Conservation (phyloP, 495 filamentous ascomycete genomes). For the Talaromyces liani region DNA sequence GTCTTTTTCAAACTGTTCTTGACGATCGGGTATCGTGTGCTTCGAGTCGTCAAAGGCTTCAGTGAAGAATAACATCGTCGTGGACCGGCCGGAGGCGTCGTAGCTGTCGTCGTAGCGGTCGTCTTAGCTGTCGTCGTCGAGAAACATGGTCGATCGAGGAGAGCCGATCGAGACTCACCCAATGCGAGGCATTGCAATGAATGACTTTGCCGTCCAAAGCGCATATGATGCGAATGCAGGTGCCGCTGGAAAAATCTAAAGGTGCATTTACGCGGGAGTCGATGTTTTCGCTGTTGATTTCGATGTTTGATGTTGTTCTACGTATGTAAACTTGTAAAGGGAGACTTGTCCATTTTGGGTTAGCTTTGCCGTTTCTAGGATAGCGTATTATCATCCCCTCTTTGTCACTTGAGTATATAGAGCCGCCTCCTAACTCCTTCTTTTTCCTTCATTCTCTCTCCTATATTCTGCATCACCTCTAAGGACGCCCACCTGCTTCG, state of each 20-base stretch:
- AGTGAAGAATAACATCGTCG: neutral
- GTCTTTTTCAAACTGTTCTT: constrained; percentile 25
- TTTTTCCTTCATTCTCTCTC: too few relatives aligned
- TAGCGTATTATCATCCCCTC: too few relatives aligned
- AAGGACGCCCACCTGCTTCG: too few relatives aligned
- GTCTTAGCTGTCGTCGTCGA: neutral
- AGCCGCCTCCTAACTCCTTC: too few relatives aligned
- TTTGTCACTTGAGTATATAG: too few relatives aligned
- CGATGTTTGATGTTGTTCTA: too few relatives aligned
- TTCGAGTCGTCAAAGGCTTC: neutral
- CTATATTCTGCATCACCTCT: too few relatives aligned
- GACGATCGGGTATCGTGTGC: neutral
- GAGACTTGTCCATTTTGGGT: too few relatives aligned
- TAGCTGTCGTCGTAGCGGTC: neutral
- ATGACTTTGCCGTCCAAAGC: neutral
- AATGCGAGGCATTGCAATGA: constrained; percentile 8
- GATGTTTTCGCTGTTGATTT: neutral
- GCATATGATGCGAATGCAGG: constrained; percentile 1
- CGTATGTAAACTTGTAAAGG: too few relatives aligned
- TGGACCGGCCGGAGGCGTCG: neutral
- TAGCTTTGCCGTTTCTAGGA: too few relatives aligned
- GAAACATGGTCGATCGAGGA: neutral
- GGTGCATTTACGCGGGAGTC: neutral
- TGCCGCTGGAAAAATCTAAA: neutral
- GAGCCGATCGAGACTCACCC: constrained; percentile 1